Evolutionary conservation across 2,329 filamentous ascomycete genomes (phyloP).

Genomic region (Trichoderma asperellum): DNA sequence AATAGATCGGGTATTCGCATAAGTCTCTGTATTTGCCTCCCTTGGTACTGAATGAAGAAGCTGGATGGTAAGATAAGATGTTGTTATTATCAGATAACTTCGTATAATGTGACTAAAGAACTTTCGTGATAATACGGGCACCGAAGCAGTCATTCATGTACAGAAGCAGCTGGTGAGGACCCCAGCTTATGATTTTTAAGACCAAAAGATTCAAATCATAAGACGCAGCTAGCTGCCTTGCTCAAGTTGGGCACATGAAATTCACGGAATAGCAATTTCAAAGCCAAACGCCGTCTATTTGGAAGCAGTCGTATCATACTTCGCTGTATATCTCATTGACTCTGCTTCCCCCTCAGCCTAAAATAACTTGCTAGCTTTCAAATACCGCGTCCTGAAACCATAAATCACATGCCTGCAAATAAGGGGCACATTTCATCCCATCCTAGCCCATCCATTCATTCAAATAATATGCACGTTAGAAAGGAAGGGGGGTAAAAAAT

Average conservation of each 20-base stretch:
- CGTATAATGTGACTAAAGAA: no score
- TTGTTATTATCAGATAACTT: not conserved
- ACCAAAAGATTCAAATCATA: not conserved
- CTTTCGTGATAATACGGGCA: not conserved
- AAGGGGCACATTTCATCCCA: not conserved
- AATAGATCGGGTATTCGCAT: not conserved
- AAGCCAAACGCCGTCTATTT: not conserved
- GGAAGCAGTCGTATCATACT: not conserved
- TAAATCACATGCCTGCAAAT: not conserved
- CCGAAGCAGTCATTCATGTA: not conserved
- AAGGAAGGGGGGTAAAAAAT: constrained; percentile 37
- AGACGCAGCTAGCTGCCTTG: not conserved
- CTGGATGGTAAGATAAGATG: not conserved
- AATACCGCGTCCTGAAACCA: not conserved
- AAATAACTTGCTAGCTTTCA: not conserved
- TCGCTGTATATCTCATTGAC: not conserved
- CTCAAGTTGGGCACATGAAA: not conserved
- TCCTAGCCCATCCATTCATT: not conserved
- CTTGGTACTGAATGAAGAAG: not conserved
- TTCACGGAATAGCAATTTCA: not conserved
- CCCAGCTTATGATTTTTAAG: no score
- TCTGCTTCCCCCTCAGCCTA: not conserved
- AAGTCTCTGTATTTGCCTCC: not conserved
- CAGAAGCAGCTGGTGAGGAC: no score
- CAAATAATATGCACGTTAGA: constrained; percentile 28